Percentiles rank a stretch among this genome's conserved stretches.
phyloP scores from a whole-genome alignment of 305 asterid genomes.

The Rubia peregrina region DNA sequence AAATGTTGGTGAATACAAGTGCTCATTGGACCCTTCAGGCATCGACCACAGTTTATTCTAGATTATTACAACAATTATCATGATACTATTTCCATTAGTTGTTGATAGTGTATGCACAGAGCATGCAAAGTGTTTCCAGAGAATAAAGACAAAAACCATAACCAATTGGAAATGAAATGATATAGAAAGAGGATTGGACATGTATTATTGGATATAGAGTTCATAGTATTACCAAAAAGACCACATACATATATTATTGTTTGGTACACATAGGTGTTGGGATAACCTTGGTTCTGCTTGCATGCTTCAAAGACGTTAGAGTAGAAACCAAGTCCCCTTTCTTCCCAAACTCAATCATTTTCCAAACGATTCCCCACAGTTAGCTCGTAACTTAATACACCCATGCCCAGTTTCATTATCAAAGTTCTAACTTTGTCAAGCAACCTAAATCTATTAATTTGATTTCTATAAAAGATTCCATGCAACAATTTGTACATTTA shows the following conservation, averaged over 20 bases:
- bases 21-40: not conserved
- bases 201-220: slow-evolving; percentile 62
- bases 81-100: not conserved
- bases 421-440: too few species aligned
- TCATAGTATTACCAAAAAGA: slow-evolving; percentile 72
- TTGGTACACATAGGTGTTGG: slow-evolving; percentile 69
- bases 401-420: too few species aligned
- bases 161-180: not conserved
- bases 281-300: too few species aligned
- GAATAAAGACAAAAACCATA: too few species aligned
- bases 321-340: slow-evolving; percentile 65
- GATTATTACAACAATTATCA: not conserved
- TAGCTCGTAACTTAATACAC: too few species aligned
- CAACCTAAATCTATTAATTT: too few species aligned
- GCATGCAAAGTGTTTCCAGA: not conserved
- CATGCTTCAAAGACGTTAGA: slow-evolving; percentile 62
- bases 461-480: too few species aligned
- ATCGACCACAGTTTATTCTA: not conserved
- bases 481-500: too few species aligned
- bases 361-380: too few species aligned
- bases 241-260: slow-evolving; percentile 91
- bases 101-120: not conserved
- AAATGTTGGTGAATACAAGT: not conserved
- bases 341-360: slow-evolving; percentile 66
- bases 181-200: not conserved